A percentile compares a stretch with the other conserved stretches of the same genome.
Conservation (phyloP, 2,329 filamentous ascomycete species). For the Hymenoscyphus scutula region DNA sequence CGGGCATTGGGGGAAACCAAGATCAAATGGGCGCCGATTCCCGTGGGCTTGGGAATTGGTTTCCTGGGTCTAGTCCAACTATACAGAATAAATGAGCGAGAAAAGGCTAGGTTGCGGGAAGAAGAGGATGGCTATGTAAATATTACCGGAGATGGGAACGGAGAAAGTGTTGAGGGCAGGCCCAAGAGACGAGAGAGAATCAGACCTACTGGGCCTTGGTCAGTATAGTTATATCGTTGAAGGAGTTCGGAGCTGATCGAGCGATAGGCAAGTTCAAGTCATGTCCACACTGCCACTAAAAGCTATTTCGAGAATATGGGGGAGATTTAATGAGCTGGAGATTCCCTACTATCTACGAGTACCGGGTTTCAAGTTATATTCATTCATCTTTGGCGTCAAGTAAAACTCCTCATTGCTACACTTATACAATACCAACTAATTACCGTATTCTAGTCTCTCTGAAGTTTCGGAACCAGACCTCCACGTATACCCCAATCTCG, state of each 20-base stretch:
- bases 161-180: slow-evolving; percentile 41
- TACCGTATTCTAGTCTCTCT: slow-evolving; percentile 55
- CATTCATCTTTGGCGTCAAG: slow-evolving; percentile 71
- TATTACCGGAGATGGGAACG: slow-evolving; percentile 23
- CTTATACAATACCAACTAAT: background rate
- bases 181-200: slow-evolving; percentile 53
- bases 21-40: slow-evolving; percentile 71
- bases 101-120: slow-evolving; percentile 41
- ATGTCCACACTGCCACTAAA: slow-evolving; percentile 74
- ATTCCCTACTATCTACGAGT: slow-evolving; percentile 69
- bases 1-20: slow-evolving; percentile 61
- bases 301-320: slow-evolving; percentile 69
- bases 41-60: slow-evolving; percentile 64
- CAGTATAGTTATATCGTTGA: slow-evolving; percentile 18
- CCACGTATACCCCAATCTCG: slow-evolving; percentile 85
- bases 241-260: slow-evolving; percentile 18
- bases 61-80: slow-evolving; percentile 65
- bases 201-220: slow-evolving; percentile 66
- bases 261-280: slow-evolving; percentile 62
- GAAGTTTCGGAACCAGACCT: slow-evolving; percentile 89
- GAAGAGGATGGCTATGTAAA: slow-evolving; percentile 40
- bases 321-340: slow-evolving; percentile 69
- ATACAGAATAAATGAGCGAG: slow-evolving; percentile 55
- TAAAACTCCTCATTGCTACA: slow-evolving; percentile 30
- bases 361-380: slow-evolving; percentile 72